Percentiles rank a stretch among this genome's conserved stretches.
These are phyloP conservation scores for Chlorella vulgaris DNA, from an alignment of 139 green algal species.

Conservation along the genomic window DNA sequence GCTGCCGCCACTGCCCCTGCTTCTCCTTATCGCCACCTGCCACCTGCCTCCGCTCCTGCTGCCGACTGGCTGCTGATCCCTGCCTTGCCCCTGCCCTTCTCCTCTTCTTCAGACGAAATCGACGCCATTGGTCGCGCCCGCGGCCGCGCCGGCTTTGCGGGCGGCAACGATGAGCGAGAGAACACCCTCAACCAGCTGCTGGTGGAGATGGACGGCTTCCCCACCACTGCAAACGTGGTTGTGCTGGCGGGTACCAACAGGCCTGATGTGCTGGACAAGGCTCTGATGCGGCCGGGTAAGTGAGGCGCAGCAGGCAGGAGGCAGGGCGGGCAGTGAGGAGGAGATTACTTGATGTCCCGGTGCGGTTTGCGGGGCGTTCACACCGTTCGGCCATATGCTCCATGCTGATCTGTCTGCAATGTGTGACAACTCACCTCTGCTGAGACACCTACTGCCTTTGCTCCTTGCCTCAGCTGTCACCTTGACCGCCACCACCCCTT, in stretches of 20 bases:
- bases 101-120: constrained; percentile 78
- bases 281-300: constrained; percentile 91
- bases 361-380: too few species aligned
- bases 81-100: not conserved
- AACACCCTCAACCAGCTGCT: constrained; percentile 99
- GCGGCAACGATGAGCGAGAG: constrained; percentile 97
- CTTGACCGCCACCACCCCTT: too few species aligned
- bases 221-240: constrained; percentile 92
- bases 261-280: constrained; percentile 98
- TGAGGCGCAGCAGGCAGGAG: too few species aligned
- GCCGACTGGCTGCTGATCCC: too few species aligned
- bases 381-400: too few species aligned
- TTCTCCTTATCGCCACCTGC: not conserved
- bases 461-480: too few species aligned
- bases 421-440: too few species aligned
- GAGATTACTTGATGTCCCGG: too few species aligned
- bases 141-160: constrained; percentile 76
- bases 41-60: too few species aligned
- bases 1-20: not conserved
- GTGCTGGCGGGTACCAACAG: constrained; percentile 98
- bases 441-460: too few species aligned
- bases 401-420: too few species aligned
- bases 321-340: too few species aligned
- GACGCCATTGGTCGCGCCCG: constrained; percentile 89
- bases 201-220: constrained; percentile 90